These are phyloP conservation scores for Prinsepia uniflora DNA, from an alignment of 306 rosid species.

Conservation along the genomic window DNA sequence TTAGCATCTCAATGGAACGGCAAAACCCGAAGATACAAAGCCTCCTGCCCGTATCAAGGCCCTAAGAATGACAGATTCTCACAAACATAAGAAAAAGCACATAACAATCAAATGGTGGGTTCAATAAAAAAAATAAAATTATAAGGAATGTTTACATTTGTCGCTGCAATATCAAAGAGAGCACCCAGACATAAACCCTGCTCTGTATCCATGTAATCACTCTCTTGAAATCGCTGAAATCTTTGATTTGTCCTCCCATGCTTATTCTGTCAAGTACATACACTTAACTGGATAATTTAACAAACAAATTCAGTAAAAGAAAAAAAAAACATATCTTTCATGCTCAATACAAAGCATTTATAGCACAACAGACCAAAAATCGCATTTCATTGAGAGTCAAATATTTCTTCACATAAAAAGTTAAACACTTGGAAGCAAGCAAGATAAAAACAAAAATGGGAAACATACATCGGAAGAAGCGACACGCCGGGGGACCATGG, in stretches of 20 bases:
- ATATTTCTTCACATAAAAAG: not conserved
- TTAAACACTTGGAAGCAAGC: not conserved
- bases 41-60: conserved; percentile 88
- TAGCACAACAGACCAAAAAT: not conserved
- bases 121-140: not conserved
- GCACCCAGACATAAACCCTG: conserved; percentile 93
- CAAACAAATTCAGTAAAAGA: conserved; percentile 14
- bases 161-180: conserved; percentile 90
- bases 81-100: conserved; percentile 15
- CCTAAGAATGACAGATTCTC: conserved; percentile 42
- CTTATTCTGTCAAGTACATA: conserved; percentile 57
- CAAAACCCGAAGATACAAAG: conserved; percentile 91
- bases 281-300: conserved; percentile 19
- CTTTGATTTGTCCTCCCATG: conserved; percentile 57
- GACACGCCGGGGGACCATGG: conserved; percentile 66
- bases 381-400: not conserved
- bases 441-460: too few relatives aligned
- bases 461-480: conserved; percentile 57
- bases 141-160: conserved; percentile 45
- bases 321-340: not conserved
- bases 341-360: not conserved
- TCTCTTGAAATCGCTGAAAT: conserved; percentile 74
- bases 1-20: conserved; percentile 95
- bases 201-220: conserved; percentile 83
- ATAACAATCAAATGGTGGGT: not conserved